Base-by-base conservation (phyloP, 1,139 yeast genomes). In the Protomyces inundatus region DNA sequence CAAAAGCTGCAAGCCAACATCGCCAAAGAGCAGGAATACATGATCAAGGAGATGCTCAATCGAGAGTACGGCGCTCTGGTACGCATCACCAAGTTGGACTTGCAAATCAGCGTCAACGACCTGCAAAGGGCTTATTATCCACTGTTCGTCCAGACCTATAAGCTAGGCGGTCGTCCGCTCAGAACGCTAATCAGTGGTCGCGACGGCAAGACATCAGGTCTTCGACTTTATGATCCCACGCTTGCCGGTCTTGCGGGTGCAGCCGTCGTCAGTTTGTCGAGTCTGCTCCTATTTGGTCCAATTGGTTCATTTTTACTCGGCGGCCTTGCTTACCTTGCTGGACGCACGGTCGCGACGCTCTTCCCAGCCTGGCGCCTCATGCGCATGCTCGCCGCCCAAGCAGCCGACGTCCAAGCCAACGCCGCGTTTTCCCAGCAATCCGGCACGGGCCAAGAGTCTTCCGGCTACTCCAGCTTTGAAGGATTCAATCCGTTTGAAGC, bases 401-500 rank as follows among this genome's bases (percentile, higher is more conserved):
- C 62, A 30, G 62, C 62, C 2, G 62, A 58, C 33, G 52, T 58
- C 52, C 53, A 51, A 7, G 62, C 62, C 33, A 58, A 58, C 34
- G 23, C 16, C 7, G 23, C 48, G 3, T 42, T 14, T 16, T 23
- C 30, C 9, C 52, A 52, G 50, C 55, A 39, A 34, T 14, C 33
- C 5, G 56, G 56, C 7, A 14, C n/a, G n/a, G 9, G 9, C 10
- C 12, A 32, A 52, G 45, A 34, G 14, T 9, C 35, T 9, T 51
- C 62, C 12, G 62, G 56, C 14, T 52, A 40, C 56, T 6, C 56
- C 33, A 52, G 56, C 10, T 58, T 58, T 16, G 56, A 52, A 4
- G 45, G 42, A 14, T 58, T 58, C 52, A 57, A 57, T 57, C 61
- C 61, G 9, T 57, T 57, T 37, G 62, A 58, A n/a, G 55, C 54